phyloP scores from a whole-genome alignment of 2,329 filamentous ascomycete species.

The Fusarium pilosicola region DNA sequence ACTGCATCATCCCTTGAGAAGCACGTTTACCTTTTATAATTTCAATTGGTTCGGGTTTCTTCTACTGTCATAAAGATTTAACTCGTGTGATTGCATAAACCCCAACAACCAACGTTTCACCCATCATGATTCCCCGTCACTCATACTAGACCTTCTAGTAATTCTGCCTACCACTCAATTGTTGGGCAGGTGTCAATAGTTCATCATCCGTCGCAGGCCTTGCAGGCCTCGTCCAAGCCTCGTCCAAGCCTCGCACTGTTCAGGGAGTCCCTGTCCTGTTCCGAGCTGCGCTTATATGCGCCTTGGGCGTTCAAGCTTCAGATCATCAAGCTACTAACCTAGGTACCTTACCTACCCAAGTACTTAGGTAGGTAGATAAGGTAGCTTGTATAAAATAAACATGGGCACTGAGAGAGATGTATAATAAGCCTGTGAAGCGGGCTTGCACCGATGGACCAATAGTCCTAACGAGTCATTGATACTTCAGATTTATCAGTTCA shows the following conservation, averaged over 20 bases:
- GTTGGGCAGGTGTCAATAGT: not conserved
- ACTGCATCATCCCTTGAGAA: not conserved
- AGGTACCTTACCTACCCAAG: not conserved
- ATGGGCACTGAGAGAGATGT: not conserved
- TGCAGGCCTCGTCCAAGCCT: constrained; percentile 1
- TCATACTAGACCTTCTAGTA: not conserved
- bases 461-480: not conserved
- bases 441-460: not conserved
- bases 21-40: not conserved
- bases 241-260: not conserved
- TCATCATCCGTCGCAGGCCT: not conserved
- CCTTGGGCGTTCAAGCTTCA: not conserved
- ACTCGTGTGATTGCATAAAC: not conserved
- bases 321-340: not conserved
- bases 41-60: not conserved
- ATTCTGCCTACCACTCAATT: not conserved
- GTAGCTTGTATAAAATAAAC: not conserved
- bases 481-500: not conserved
- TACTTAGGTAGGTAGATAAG: too few species aligned
- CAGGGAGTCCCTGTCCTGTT: not conserved
- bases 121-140: too few species aligned
- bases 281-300: too few species aligned
- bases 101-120: not conserved
- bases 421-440: not conserved
- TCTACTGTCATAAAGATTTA: not conserved